A percentile compares a stretch with the other conserved stretches of the same genome.
Conservation (phyloP, 2,329 filamentous ascomycete species). For the Cladosporium colombiae region DNA sequence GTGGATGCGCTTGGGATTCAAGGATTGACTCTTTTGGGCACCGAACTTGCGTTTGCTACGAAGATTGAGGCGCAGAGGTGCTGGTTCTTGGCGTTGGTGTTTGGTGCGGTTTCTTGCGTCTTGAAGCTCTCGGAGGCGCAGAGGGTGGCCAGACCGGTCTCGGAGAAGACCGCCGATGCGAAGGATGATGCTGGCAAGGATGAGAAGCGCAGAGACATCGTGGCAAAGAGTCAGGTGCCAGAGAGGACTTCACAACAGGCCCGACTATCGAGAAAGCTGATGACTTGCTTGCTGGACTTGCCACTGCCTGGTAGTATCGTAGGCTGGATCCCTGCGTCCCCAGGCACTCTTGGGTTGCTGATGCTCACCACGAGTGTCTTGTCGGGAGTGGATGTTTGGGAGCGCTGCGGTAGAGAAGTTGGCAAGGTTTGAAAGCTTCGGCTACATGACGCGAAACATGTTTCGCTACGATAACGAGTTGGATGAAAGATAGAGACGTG, state of each 20-base stretch:
- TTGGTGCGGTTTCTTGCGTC: not conserved
- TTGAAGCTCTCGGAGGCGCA: not conserved
- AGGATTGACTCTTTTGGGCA: not conserved
- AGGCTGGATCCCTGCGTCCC: conserved; percentile 6
- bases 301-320: conserved; percentile 5
- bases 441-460: not conserved
- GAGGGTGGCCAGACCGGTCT: not conserved
- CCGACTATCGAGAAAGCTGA: conserved; percentile 1
- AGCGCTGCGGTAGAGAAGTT: conserved; percentile 10
- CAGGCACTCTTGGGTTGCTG: not conserved
- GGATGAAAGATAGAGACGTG: not conserved
- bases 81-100: conserved; percentile 2
- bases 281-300: conserved; percentile 9
- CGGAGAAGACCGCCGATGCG: not conserved
- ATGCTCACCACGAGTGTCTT: conserved; percentile 10
- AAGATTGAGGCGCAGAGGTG: conserved; percentile 7
- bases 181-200: not conserved
- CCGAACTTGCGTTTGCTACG: not conserved
- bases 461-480: not conserved
- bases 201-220: not conserved
- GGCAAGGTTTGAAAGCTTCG: not conserved
- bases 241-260: not conserved
- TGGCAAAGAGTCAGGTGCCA: not conserved
- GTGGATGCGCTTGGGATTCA: not conserved
- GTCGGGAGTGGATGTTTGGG: conserved; percentile 9